Percentiles rank a stretch among this genome's conserved stretches.
Evolutionary conservation across 345 rosid genomes (phyloP).

Genomic region (Mallotus nudiflorus): DNA sequence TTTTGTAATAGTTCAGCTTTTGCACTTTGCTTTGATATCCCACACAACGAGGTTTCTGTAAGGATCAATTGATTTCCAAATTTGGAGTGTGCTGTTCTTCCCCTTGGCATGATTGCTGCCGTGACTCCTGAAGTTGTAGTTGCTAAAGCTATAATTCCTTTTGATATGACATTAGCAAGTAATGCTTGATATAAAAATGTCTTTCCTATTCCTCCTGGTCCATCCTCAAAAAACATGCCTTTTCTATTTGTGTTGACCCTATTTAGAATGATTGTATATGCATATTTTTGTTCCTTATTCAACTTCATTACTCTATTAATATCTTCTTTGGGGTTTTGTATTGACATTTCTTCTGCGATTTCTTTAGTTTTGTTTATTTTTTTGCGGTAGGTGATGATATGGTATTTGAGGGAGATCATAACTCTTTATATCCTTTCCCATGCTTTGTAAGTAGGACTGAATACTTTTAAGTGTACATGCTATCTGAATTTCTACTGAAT

Average conservation of each 20-base stretch:
- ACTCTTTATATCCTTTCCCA: neutral
- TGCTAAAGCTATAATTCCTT: no score
- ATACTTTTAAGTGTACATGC: neutral
- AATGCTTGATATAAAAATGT: neutral
- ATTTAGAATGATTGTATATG: neutral
- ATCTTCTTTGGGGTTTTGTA: neutral
- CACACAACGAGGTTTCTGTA: neutral
- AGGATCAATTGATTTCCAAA: neutral
- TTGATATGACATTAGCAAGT: neutral
- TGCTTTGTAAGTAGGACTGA: neutral
- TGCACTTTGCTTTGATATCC: neutral
- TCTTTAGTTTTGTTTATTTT: no score
- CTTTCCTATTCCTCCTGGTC: neutral
- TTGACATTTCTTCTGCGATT: neutral
- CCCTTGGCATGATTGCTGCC: neutral
- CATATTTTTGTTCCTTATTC: neutral
- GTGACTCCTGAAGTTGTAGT: no score
- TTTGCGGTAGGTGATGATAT: no score
- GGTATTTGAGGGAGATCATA: neutral
- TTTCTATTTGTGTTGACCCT: neutral
- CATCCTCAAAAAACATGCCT: neutral
- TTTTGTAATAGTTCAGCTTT: neutral
- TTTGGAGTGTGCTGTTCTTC: neutral
- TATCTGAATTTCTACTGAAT: neutral
- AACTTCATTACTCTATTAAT: neutral